These are phyloP conservation scores for Colletotrichum sp. DNA, from an alignment of 2,329 filamentous ascomycete genomes.

Conservation along the genomic window DNA sequence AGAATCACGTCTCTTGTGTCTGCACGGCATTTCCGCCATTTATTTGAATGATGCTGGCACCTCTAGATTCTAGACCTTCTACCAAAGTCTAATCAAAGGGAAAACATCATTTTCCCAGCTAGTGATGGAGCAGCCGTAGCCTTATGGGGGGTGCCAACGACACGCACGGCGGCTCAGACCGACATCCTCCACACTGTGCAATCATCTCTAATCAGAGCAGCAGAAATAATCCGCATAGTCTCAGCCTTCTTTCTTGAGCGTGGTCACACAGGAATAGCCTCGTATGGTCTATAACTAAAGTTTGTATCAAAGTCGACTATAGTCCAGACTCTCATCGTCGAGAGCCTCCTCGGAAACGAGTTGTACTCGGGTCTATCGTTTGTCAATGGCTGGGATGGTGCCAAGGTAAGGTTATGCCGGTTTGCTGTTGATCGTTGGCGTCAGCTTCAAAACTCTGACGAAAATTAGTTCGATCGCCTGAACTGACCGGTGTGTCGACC, in stretches of 20 bases:
- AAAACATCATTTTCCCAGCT: fast-evolving
- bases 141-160: fast-evolving
- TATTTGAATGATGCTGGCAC: not conserved
- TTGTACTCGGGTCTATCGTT: not conserved
- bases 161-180: fast-evolving
- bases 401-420: not conserved
- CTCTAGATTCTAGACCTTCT: not conserved
- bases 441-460: not conserved
- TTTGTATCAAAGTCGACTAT: not conserved
- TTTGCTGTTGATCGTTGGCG: fast-evolving
- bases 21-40: not conserved
- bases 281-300: not conserved
- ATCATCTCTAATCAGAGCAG: not conserved
- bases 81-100: not conserved
- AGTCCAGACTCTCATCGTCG: not conserved
- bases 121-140: fast-evolving
- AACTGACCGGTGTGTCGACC: not conserved
- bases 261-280: not conserved
- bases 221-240: not conserved
- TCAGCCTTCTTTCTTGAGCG: fast-evolving
- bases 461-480: fast-evolving
- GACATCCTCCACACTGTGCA: fast-evolving
- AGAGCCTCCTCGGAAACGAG: not conserved
- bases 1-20: not conserved
- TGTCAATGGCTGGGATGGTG: not conserved